These are phyloP conservation scores for Datisca glomerata DNA, from an alignment of 306 rosid genomes.

Conservation along the genomic window DNA sequence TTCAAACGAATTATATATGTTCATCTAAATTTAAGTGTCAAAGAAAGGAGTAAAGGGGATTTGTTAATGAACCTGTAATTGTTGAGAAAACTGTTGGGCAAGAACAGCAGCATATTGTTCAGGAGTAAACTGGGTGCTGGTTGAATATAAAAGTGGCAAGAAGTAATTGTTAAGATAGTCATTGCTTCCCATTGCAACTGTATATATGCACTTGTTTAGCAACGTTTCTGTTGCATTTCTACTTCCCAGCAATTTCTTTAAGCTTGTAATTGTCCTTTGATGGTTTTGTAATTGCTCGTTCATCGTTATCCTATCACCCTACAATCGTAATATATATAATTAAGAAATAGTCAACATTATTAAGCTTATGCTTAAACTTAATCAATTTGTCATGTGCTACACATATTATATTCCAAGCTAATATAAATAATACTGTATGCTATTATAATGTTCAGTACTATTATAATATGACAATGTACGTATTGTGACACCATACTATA, in stretches of 20 bases:
- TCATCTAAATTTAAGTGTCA: too few relatives aligned
- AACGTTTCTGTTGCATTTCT: constrained; percentile 5
- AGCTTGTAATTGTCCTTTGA: constrained; percentile 8
- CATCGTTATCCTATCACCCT: not conserved
- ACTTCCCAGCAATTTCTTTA: constrained; percentile 11
- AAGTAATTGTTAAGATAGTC: constrained; percentile 54
- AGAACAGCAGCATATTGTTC: constrained; percentile 29
- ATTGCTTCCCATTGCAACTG: constrained; percentile 38
- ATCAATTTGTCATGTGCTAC: not conserved
- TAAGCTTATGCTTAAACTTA: not conserved
- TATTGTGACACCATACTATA: not conserved
- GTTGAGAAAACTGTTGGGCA: constrained; percentile 10
- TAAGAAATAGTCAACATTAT: not conserved
- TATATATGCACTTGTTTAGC: constrained; percentile 43
- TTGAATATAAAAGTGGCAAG: constrained; percentile 23
- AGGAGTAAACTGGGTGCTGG: constrained; percentile 19
- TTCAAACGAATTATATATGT: not conserved
- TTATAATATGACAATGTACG: not conserved
- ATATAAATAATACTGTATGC: not conserved
- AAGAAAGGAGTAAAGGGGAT: not conserved
- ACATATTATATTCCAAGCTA: not conserved
- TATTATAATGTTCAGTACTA: not conserved
- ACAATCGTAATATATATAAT: not conserved
- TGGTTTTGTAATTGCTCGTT: not conserved
- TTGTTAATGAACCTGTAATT: constrained; percentile 23